These are phyloP conservation scores for Auricularia cornea DNA, from an alignment of 768 basidiomycete species.

Conservation along the genomic window DNA sequence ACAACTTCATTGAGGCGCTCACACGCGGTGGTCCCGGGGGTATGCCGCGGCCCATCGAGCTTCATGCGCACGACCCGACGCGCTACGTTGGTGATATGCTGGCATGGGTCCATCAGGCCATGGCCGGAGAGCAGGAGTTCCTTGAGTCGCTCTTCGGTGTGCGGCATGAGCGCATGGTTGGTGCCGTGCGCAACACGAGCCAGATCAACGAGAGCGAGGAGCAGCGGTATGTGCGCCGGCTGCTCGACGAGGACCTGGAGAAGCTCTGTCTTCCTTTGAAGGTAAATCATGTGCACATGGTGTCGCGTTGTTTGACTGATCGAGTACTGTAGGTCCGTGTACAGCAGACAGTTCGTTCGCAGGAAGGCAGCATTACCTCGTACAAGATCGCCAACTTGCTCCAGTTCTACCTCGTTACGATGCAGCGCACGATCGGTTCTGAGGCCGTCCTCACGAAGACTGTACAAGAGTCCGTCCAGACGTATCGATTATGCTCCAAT, in stretches of 20 bases:
- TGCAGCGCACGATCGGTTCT: conserved; percentile 87
- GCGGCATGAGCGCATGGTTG: conserved; percentile 64
- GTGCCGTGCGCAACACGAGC: conserved; percentile 51
- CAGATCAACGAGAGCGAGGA: conserved; percentile 41
- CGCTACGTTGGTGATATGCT: conserved; percentile 98
- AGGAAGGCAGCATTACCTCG: conserved; percentile 85
- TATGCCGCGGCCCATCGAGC: conserved; percentile 85
- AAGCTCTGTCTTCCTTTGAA: conserved; percentile 85
- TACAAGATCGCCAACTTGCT: conserved; percentile 94
- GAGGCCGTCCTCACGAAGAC: conserved; percentile 68
- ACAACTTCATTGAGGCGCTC: conserved; percentile 78
- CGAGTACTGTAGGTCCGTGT: conserved; percentile 57
- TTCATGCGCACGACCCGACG: conserved; percentile 95
- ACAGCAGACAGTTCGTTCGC: conserved; percentile 86
- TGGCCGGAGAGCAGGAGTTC: conserved; percentile 92
- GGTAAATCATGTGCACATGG: conserved; percentile 41
- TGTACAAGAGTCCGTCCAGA: conserved; percentile 59
- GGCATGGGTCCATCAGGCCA: conserved; percentile 94
- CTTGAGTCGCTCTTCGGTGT: conserved; percentile 80
- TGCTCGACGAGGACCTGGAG: conserved; percentile 75
- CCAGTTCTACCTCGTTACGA: conserved; percentile 89
- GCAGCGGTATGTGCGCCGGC: conserved; percentile 68
- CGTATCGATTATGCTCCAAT: neutral
- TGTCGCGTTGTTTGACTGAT: conserved; percentile 1
- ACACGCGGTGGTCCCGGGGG: conserved; percentile 83